phyloP scores from a whole-genome alignment of 345 rosid species.

The Populus davidiana region DNA sequence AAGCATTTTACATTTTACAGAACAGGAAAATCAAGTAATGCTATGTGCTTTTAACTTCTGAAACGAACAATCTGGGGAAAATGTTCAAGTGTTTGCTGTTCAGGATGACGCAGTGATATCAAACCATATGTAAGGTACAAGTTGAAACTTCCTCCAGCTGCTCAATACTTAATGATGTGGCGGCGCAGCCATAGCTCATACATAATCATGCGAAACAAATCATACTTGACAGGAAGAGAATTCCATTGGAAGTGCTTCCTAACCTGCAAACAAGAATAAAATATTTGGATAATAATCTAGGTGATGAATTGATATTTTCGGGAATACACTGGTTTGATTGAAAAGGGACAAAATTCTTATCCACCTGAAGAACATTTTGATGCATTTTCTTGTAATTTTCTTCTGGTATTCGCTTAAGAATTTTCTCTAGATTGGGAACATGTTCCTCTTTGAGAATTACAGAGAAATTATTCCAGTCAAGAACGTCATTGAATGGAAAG shows the following conservation, averaged over 20 bases:
- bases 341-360: not conserved
- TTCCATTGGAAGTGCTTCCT: conserved; percentile 90
- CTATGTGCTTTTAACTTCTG: no score
- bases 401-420: conserved; percentile 10
- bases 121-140: no score
- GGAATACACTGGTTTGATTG: no score
- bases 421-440: conserved; percentile 4
- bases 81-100: no score
- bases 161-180: conserved; percentile 67
- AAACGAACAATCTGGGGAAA: no score
- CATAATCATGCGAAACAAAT: conserved; percentile 95
- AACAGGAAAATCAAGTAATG: no score
- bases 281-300: not conserved
- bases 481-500: conserved; percentile 22
- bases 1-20: no score
- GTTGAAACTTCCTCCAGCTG: not conserved
- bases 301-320: conserved; percentile 33
- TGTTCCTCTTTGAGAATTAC: conserved; percentile 16
- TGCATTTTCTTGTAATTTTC: conserved; percentile 15
- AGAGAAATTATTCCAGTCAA: conserved; percentile 16
- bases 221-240: conserved; percentile 68
- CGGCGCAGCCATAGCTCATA: conserved; percentile 94
- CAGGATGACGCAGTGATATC: no score
- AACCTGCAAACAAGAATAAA: not conserved
- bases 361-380: not conserved